Evolutionary conservation across 495 filamentous ascomycete genomes (phyloP).

Genomic region (Xylaria bambusicola): DNA sequence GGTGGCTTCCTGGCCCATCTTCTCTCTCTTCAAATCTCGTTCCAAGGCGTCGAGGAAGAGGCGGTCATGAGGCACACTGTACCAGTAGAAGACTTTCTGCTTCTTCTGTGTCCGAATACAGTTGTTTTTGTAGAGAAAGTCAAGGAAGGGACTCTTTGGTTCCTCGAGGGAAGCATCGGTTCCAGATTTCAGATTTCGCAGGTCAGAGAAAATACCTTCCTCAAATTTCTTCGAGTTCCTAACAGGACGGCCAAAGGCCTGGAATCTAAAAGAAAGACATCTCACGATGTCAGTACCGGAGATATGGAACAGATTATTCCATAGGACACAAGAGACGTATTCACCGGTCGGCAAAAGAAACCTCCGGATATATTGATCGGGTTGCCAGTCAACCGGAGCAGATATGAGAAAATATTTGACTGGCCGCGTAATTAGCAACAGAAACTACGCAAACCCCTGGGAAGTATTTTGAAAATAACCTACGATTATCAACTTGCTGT

Average conservation of each 20-base stretch:
- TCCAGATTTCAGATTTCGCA: conserved; percentile 96
- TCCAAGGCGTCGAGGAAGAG: conserved; percentile 97
- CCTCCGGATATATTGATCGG: conserved; percentile 92
- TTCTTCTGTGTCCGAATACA: conserved; percentile 99
- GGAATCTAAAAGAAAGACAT: conserved; percentile 97
- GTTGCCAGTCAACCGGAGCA: conserved; percentile 95
- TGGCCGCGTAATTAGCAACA: conserved; percentile 36
- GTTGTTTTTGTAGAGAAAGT: conserved; percentile 99
- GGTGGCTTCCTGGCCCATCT: conserved; percentile 98
- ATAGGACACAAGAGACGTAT: conserved; percentile 97
- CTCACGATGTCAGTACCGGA: conserved; percentile 98
- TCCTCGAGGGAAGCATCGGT: conserved; percentile 99
- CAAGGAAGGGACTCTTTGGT: conserved; percentile 96
- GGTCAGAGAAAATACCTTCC: conserved; percentile 97
- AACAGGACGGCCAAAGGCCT: conserved; percentile 95
- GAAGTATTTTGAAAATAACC: conserved; percentile 44
- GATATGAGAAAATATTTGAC: conserved; percentile 99
- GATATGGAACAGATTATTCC: conserved; percentile 99
- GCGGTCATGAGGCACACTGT: conserved; percentile 96
- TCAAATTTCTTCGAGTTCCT: conserved; percentile 99
- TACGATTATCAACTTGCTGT: conserved; percentile 97
- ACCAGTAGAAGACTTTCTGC: conserved; percentile 99
- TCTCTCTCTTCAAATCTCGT: conserved; percentile 96
- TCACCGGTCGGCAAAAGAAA: conserved; percentile 96
- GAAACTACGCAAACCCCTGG: conserved; percentile 11